phyloP scores from a whole-genome alignment of 306 rosid species.

The Senna siamea region DNA sequence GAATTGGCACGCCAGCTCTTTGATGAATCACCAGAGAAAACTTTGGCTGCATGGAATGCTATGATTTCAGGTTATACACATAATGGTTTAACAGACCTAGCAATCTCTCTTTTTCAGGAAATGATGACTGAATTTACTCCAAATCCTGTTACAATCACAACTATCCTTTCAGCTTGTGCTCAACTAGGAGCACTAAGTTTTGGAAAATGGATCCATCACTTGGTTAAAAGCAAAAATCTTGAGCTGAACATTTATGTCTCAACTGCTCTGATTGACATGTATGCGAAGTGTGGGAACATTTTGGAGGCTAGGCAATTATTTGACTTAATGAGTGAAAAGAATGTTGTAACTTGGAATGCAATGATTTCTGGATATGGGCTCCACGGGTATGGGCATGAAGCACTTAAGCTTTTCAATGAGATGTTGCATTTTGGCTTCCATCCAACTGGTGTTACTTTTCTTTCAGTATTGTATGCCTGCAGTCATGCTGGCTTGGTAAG shows the following conservation, averaged over 20 bases:
- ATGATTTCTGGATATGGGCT: slow-evolving; percentile 95
- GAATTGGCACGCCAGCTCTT: slow-evolving; percentile 73
- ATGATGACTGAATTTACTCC: slow-evolving; percentile 75
- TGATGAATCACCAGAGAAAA: slow-evolving; percentile 78
- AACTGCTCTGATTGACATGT: slow-evolving; percentile 90
- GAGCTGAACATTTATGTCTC: slow-evolving; percentile 77
- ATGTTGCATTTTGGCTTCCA: slow-evolving; percentile 64
- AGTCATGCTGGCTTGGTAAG: slow-evolving; percentile 92
- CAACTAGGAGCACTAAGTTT: slow-evolving; percentile 87
- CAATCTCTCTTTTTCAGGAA: slow-evolving; percentile 79
- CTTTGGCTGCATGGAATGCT: slow-evolving; percentile 89
- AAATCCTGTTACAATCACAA: slow-evolving; percentile 77
- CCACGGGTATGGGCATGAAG: slow-evolving; percentile 86
- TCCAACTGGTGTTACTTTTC: slow-evolving; percentile 80
- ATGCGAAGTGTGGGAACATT: slow-evolving; percentile 91
- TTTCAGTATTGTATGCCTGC: slow-evolving; percentile 86
- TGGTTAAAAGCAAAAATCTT: slow-evolving; percentile 69
- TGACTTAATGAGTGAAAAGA: slow-evolving; percentile 74
- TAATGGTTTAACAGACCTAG: slow-evolving; percentile 80
- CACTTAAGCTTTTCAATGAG: slow-evolving; percentile 70
- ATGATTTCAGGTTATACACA: slow-evolving; percentile 94
- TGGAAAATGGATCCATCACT: slow-evolving; percentile 84
- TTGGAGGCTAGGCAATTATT: slow-evolving; percentile 73
- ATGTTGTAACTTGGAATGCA: slow-evolving; percentile 90
- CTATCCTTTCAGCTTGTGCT: slow-evolving; percentile 93